Evolutionary conservation across 192 early-diverging fungal genomes (phyloP).

Genomic region (Phycomyces nitens): DNA sequence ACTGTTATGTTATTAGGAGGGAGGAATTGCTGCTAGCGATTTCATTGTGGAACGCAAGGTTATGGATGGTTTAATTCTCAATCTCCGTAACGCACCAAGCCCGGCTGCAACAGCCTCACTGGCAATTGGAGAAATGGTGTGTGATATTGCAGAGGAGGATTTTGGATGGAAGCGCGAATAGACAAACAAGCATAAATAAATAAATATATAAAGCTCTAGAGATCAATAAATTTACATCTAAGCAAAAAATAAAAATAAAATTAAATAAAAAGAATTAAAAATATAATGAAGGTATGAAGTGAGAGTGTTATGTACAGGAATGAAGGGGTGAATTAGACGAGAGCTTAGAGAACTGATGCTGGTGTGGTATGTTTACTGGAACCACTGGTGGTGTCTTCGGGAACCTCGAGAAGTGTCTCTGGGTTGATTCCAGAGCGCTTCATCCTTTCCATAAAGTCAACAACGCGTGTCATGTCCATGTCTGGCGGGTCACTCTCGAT

Average conservation of each 20-base stretch:
- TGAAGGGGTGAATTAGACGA: too few species aligned
- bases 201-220: too few species aligned
- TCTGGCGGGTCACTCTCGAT: constrained; percentile 69
- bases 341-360: too few species aligned
- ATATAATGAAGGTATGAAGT: too few species aligned
- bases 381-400: too few species aligned
- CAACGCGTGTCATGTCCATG: constrained; percentile 43
- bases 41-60: constrained; percentile 35
- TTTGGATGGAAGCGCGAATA: constrained; percentile 14
- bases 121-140: constrained; percentile 33
- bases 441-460: constrained; percentile 45
- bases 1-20: too few species aligned
- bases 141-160: constrained; percentile 27
- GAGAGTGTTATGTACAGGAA: too few species aligned
- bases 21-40: constrained; percentile 29
- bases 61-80: constrained; percentile 23
- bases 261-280: too few species aligned
- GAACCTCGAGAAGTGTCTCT: neutral
- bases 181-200: neutral
- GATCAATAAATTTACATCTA: too few species aligned
- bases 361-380: too few species aligned
- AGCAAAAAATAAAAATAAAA: too few species aligned
- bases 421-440: neutral
- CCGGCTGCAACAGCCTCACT: constrained; percentile 34
- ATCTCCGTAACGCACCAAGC: constrained; percentile 34